These are phyloP conservation scores for Candida sanyiensis DNA, from an alignment of 805 yeast species.

Conservation along the genomic window DNA sequence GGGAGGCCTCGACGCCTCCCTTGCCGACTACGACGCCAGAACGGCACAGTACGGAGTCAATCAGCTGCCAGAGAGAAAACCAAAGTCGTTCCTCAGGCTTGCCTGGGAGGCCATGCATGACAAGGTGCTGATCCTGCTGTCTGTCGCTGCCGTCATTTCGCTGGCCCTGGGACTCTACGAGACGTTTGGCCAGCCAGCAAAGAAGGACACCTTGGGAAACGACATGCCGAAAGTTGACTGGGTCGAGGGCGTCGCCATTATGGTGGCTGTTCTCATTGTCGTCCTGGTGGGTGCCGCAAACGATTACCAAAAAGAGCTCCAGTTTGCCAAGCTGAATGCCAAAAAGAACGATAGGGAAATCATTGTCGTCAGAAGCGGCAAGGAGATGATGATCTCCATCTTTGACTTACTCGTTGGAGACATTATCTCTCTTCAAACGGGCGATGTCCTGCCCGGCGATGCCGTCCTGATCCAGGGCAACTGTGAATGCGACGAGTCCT, in stretches of 20 bases:
- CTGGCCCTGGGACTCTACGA: slow-evolving; percentile 89
- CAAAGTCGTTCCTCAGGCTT: slow-evolving; percentile 60
- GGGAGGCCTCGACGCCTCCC: slow-evolving; percentile 37
- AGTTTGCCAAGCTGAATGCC: slow-evolving; percentile 80
- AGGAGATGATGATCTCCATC: slow-evolving; percentile 61
- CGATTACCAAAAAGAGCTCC: slow-evolving; percentile 94
- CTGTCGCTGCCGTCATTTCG: slow-evolving; percentile 84
- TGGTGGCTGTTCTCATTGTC: slow-evolving; percentile 85
- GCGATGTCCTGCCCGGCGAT: slow-evolving; percentile 92
- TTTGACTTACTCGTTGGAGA: slow-evolving; percentile 85
- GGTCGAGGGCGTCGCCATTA: slow-evolving; percentile 98
- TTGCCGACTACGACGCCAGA: slow-evolving; percentile 34
- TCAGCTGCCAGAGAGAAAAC: slow-evolving; percentile 61
- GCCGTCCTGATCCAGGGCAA: slow-evolving; percentile 67
- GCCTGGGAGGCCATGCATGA: slow-evolving; percentile 86
- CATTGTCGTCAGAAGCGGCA: slow-evolving; percentile 69
- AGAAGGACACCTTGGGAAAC: slow-evolving; percentile 72
- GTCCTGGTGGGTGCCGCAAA: slow-evolving; percentile 92
- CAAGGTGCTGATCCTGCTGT: slow-evolving; percentile 76
- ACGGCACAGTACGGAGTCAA: slow-evolving; percentile 59
- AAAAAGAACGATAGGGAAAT: slow-evolving; percentile 82
- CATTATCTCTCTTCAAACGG: slow-evolving; percentile 75
- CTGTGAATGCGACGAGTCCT: slow-evolving; percentile 85
- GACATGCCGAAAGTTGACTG: slow-evolving; percentile 83
- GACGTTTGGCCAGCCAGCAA: slow-evolving; percentile 78